Evolutionary conservation across 2,329 filamentous ascomycete genomes (phyloP).

Genomic region (Aspergillus cejpii): DNA sequence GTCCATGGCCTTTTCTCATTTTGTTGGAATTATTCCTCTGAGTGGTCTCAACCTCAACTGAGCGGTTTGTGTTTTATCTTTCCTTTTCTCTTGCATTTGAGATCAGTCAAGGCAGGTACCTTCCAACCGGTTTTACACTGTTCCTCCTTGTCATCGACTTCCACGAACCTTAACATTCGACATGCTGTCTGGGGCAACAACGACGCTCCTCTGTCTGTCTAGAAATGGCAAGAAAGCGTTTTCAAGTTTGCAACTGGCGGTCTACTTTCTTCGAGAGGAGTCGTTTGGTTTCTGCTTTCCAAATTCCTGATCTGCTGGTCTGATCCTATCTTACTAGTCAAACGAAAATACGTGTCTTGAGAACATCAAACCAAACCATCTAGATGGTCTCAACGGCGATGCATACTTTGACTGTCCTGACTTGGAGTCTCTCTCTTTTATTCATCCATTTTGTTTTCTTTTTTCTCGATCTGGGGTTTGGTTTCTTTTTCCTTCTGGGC

Average conservation of each 20-base stretch:
- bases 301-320: constrained; percentile 18
- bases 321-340: constrained; percentile 10
- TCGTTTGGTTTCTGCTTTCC: constrained; percentile 7
- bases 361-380: constrained; percentile 5
- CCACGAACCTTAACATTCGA: constrained; percentile 4
- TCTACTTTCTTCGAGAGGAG: background rate
- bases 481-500: constrained; percentile 4
- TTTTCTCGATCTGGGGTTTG: background rate
- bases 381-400: constrained; percentile 3
- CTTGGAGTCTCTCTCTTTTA: constrained; percentile 8
- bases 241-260: background rate
- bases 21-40: constrained; percentile 14
- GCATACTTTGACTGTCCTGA: constrained; percentile 1
- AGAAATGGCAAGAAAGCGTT: constrained; percentile 1
- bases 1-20: constrained; percentile 15
- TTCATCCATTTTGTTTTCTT: constrained; percentile 2
- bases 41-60: constrained; percentile 21
- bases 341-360: constrained; percentile 1
- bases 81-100: constrained; percentile 24
- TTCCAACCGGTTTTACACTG: constrained; percentile 14
- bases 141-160: constrained; percentile 6
- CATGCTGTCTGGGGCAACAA: constrained; percentile 5
- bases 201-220: constrained; percentile 1
- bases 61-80: constrained; percentile 27
- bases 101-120: constrained; percentile 29